Conservation (phyloP, 495 filamentous ascomycete genomes). For the Ascobolus immersus region DNA sequence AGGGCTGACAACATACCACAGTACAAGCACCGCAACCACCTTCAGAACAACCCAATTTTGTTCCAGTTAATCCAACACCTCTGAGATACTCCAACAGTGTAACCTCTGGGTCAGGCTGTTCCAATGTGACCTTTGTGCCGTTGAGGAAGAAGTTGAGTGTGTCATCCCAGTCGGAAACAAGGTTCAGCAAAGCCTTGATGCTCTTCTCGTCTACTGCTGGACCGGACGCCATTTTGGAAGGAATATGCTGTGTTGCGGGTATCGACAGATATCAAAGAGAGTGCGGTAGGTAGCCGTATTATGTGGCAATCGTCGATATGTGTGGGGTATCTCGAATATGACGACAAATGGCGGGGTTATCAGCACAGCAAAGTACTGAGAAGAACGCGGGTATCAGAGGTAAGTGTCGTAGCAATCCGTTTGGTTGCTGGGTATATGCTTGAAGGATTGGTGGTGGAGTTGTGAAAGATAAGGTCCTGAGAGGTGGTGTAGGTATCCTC, state of each 20-base stretch:
- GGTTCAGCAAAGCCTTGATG: slow-evolving; percentile 22
- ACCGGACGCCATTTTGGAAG: slow-evolving; percentile 11
- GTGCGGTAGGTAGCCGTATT: too few species aligned
- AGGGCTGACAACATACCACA: slow-evolving; percentile 31
- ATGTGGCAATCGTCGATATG: too few species aligned
- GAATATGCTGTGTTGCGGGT: slow-evolving; percentile 15
- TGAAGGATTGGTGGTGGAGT: too few species aligned
- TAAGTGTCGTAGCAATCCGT: too few species aligned
- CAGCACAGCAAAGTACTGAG: too few species aligned
- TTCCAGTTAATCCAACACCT: slow-evolving; percentile 63
- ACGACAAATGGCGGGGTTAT: slow-evolving; percentile 6
- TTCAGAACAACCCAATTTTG: slow-evolving; percentile 64
- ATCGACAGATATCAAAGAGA: too few species aligned
- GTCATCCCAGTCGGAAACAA: slow-evolving; percentile 41
- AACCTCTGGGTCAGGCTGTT: slow-evolving; percentile 61
- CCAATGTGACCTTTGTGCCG: slow-evolving; percentile 66
- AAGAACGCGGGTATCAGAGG: too few species aligned
- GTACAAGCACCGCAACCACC: slow-evolving; percentile 95
- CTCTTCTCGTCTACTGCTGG: slow-evolving; percentile 25
- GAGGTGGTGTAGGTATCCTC: too few species aligned
- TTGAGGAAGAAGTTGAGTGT: slow-evolving; percentile 76
- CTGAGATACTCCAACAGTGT: slow-evolving; percentile 80
- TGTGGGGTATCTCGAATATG: slow-evolving; percentile 12
- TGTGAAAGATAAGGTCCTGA: too few species aligned
- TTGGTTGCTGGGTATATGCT: too few species aligned